Base-by-base conservation (phyloP, 148 eudicot species). In the Silene conica region DNA sequence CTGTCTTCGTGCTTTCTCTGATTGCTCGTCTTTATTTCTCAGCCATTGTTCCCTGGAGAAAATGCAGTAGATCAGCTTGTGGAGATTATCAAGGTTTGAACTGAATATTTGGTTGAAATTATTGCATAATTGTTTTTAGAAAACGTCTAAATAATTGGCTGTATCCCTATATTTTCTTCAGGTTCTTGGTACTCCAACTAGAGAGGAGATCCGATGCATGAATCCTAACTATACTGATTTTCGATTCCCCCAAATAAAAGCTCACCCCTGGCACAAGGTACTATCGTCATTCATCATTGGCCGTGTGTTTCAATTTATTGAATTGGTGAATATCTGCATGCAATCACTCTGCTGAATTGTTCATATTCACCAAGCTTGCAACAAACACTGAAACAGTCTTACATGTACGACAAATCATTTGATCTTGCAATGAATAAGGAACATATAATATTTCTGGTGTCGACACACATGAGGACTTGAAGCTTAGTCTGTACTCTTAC, bases 191-290 rank as follows among this genome's bases (percentile, higher is more conserved):
- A 94, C 98, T 65, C 98, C 98, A 68, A 94, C 98, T 67, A 84
- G 98, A 77, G 98, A 94, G 83, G 98, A 94, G 82, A 90, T 94
- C 73, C 90, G 98, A 55, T 94, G 98, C 80, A 91, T 94, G 98
- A 94, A 94, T 81, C 97, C 98, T 26, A 91, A 88, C 56, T 94
- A 94, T 69, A 86, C 89, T 54, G 98, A 94, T 83, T 94, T 94
- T 79, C 89, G 98, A 86, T 94, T 94, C 80, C 98, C 98, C 23
- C 97, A 90, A 73, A 89, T 92, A 45, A 92, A 92, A 79, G 91
- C 97, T 73, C 94, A 91, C 75, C 98, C 98, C 34, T 94, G 98
- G 98, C 97, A 94, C 74, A 94, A 94, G 98, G 98, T 94, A 81
- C 2, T 9, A 20, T 22, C 16, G 3, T 8, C 7, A 31, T 52